Base-by-base conservation (phyloP, 805 yeast genomes). In the Barnettozyma pratensis region DNA sequence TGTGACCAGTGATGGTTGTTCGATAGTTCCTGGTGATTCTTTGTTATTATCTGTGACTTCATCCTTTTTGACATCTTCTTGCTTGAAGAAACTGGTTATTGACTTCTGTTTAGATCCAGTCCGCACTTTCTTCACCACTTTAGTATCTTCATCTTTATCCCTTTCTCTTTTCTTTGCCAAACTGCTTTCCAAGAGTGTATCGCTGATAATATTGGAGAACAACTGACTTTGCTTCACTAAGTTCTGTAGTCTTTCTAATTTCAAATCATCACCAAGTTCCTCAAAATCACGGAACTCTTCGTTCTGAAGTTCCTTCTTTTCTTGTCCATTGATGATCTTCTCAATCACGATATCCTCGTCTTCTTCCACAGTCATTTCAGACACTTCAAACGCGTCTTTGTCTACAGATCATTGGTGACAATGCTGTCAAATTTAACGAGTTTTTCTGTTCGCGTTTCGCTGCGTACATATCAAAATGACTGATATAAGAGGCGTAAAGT, bases 211-310 rank as follows among this genome's bases (percentile, higher is more conserved):
- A 52, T 83, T 79, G 1, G 97, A 85, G 66, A 88, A 92, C 2
- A 91, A 79, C 61, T 89, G 91, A 14, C 97, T 87, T 60, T 87
- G 84, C 58, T 86, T 85, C n/a, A 92, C 89, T 53, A 92, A 72
- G 36, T 80, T 81, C 49, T 87, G 78, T 46, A 92, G 69, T 47
- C 88, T 75, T 46, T 77, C 75, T 40, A 89, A 68, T 59, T 88
- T 87, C 41, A 71, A 68, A 37, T 81, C 79, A n/a, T 69, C 69
- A 2, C 79, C 71, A 19, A 77, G 65, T 7, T 65, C 64, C 47
- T 80, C 71, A 41, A 65, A 61, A 37, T 60, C 61, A 37, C 58
- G 39, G 44, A 46, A 47, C 44, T 54, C 57, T 11, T 41, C 46
- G 14, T 44, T 52, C 1, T 49, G 8, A 4, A n/a, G 11, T 9